Percentiles rank a stretch among this genome's conserved stretches.
Evolutionary conservation across 1,284 basidiomycete species (phyloP).

Genomic region (Lentinus polychrous): DNA sequence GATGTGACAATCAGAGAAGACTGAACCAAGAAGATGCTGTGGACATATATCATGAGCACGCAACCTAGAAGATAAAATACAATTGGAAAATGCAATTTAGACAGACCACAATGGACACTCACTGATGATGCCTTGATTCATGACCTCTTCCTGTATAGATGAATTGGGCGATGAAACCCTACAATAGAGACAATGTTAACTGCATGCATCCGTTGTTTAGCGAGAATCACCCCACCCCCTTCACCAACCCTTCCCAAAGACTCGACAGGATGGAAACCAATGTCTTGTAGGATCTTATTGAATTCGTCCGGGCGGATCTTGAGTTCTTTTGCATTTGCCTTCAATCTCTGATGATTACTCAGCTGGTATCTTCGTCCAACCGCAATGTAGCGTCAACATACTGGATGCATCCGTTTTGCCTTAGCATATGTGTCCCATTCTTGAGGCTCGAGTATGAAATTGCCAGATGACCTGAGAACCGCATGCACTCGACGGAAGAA

Average conservation of each 20-base stretch:
- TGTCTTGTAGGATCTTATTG: slow-evolving; percentile 38
- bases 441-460: slow-evolving; percentile 72
- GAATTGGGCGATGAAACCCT: slow-evolving; percentile 45
- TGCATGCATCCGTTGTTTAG: not conserved
- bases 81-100: not conserved
- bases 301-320: slow-evolving; percentile 59
- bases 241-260: slow-evolving; percentile 51
- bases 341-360: slow-evolving; percentile 35
- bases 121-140: not conserved
- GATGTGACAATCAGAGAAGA: slow-evolving; percentile 35
- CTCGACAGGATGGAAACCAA: slow-evolving; percentile 54
- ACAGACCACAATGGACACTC: not conserved
- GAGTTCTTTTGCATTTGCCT: slow-evolving; percentile 48
- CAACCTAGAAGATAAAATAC: not conserved
- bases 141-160: slow-evolving; percentile 34
- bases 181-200: too few relatives aligned
- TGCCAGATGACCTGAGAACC: slow-evolving; percentile 51
- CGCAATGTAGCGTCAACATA: slow-evolving; percentile 20
- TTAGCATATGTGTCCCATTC: slow-evolving; percentile 74
- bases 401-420: slow-evolving; percentile 59
- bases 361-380: slow-evolving; percentile 3
- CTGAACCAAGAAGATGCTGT: slow-evolving; percentile 9
- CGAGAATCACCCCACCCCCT: slow-evolving; percentile 35
- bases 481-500: slow-evolving; percentile 60
- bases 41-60: not conserved